phyloP scores from a whole-genome alignment of 176 grass and related monocot species.

The Tillandsia fasciculata region DNA sequence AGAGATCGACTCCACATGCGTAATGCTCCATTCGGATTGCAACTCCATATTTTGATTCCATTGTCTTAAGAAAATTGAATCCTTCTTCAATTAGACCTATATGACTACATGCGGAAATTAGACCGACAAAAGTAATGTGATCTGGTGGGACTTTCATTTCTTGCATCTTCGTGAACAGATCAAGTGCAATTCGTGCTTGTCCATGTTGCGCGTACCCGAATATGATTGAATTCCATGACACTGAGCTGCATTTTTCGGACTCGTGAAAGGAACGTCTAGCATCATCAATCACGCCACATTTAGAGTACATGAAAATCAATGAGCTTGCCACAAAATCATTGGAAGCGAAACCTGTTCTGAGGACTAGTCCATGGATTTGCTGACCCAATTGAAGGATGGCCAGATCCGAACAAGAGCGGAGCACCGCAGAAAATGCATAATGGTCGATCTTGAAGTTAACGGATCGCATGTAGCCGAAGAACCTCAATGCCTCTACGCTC shows the following conservation, averaged over 20 bases:
- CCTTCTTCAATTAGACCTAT: slow-evolving; percentile 48
- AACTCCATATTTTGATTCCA: slow-evolving; percentile 38
- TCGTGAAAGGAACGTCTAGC: slow-evolving; percentile 45
- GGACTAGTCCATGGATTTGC: slow-evolving; percentile 44
- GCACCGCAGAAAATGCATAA: slow-evolving; percentile 42
- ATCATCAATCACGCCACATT: slow-evolving; percentile 45
- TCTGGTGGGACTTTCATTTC: slow-evolving; percentile 31
- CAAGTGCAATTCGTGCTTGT: slow-evolving; percentile 18
- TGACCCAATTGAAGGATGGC: slow-evolving; percentile 43
- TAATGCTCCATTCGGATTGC: slow-evolving; percentile 59
- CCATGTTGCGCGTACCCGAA: slow-evolving; percentile 59
- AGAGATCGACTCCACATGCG: slow-evolving; percentile 58
- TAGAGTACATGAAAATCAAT: slow-evolving; percentile 57
- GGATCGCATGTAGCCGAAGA: slow-evolving; percentile 35
- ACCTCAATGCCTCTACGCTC: slow-evolving; percentile 36
- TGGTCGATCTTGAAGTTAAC: slow-evolving; percentile 27
- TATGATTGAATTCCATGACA: slow-evolving; percentile 66
- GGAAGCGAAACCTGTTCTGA: slow-evolving; percentile 32
- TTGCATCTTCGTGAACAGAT: slow-evolving; percentile 40
- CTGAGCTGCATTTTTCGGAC: slow-evolving; percentile 34
- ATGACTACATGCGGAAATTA: slow-evolving; percentile 55
- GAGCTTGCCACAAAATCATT: slow-evolving; percentile 60
- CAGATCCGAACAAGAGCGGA: slow-evolving; percentile 51
- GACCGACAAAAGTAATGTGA: slow-evolving; percentile 52
- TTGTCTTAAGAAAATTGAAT: slow-evolving; percentile 32